Evolutionary conservation across 306 rosid species (phyloP), one percentile per base, ranked within the genome.

Genomic region (Prunus fruticosa): DNA sequence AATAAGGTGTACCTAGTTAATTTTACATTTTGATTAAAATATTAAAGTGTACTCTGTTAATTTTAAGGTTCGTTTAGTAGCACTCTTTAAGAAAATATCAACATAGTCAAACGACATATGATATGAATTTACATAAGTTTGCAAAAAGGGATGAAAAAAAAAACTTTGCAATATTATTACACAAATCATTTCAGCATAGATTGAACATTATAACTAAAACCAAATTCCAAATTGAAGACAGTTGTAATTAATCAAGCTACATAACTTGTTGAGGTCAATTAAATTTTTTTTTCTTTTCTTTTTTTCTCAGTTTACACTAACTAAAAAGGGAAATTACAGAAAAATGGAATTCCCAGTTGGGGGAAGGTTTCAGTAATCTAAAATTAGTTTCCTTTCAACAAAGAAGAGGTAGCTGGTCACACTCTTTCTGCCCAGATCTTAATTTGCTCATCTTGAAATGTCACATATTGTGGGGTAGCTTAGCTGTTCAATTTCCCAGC

Each of bases 401-500:
- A 47, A 25, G 60, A 60, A 27, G 69, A 32, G 61, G 32, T 18
- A 45, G 64, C 51, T 58, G 73, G 72, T 76, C 77, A 65, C 20
- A 62, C 43, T 64, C 58, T 69, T 79, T 79, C 75, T 71, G 23
- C 14, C 79, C 75, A 53, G 19, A 75, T 74, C 78, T 50, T 68
- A 28, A 25, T 77, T 67, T 22, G 66, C 79, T 86, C 87, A 85
- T 78, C 86, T 85, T 68, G 86, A 83, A 67, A 83, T 85, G 20
- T 87, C 89, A 79, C 76, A 69, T 53, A 71, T 64, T 32, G 86
- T 75, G 20, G 90, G 64, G 83, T 84, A 84, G 61, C 86, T 85
- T 50, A 84, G 73, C 28, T 84, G 88, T 43, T 88, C 96, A 50
- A 27, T 88, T 81, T 92, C 98, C 98, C 98, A 95, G 86, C 91